Evolutionary conservation across 2,329 filamentous ascomycete genomes (phyloP), one percentile per base, ranked within the genome.

Genomic region (Xylaria sp.): DNA sequence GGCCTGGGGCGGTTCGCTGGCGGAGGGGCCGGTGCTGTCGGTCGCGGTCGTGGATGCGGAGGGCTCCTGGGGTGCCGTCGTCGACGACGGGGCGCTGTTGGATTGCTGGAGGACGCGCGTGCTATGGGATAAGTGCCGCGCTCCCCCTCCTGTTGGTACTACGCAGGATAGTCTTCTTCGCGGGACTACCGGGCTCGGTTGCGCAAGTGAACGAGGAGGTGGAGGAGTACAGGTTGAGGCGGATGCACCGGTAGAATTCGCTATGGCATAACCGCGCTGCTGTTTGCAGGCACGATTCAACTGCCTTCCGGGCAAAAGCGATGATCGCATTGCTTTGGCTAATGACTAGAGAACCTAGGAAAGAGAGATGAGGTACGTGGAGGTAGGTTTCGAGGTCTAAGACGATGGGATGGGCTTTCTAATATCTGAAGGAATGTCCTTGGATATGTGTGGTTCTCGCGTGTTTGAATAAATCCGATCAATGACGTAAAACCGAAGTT

Each of bases 241-340:
- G n/a, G 50, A n/a, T 19, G 49, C 37, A 13, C 45, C 39, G 44
- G 17, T 52, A 39, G 48, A 52, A 38, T 19, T 48, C 8, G 50
- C 24, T 11, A 46, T 39, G 19, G 59, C 46, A 39, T 39, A 44
- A 22, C 17, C 48, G 47, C 49, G 60, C 46, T 57, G 61, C 39
- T 60, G 63, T 39, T 54, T 60, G 52, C 67, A 70, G 45, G 57
- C 62, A 52, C 67, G 68, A 49, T 54, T 56, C 7, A 62, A 42
- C 46, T 61, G 60, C 39, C 54, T 57, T 24, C 47, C 41, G 18
- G 63, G 53, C 9, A 61, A n/a, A 38, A 63, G 39, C 11, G 62
- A 64, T 2, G 62, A 54, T 40, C 63, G 56, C 67, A 68, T 69
- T n/a, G 5, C 54, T 45, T 17, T 20, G 9, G 4, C n/a, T 22